phyloP scores from a whole-genome alignment of 2,329 filamentous ascomycete species.

The Epichloe coenophiala region DNA sequence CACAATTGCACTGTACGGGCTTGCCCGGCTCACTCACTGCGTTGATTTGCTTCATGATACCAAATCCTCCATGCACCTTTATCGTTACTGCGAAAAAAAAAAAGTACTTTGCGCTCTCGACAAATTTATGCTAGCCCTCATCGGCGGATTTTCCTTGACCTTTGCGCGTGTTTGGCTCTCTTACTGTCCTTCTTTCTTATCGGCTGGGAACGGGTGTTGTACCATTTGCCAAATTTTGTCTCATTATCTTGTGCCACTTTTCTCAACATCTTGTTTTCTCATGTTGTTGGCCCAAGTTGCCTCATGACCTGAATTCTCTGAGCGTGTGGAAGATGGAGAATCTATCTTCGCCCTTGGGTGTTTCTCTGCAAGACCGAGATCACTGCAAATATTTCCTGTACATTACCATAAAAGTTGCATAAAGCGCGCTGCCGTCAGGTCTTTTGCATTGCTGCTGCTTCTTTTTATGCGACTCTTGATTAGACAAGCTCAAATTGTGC shows the following conservation, averaged over 20 bases:
- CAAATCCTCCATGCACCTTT: slow-evolving; percentile 13
- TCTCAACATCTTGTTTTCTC: not conserved
- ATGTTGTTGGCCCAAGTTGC: slow-evolving; percentile 3
- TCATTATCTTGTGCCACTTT: not conserved
- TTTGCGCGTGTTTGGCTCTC: too few species aligned
- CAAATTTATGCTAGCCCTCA: slow-evolving; percentile 1
- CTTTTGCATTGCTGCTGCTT: slow-evolving; percentile 15
- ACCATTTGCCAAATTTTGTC: not conserved
- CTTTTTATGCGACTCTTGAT: slow-evolving; percentile 17
- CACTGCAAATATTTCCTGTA: slow-evolving; percentile 28
- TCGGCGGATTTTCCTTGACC: not conserved
- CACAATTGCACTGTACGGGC: slow-evolving; percentile 8
- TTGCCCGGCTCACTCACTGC: slow-evolving; percentile 6
- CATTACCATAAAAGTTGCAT: slow-evolving; percentile 37
- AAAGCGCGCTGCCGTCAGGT: slow-evolving; percentile 27
- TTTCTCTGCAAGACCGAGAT: slow-evolving; percentile 3
- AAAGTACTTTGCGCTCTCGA: slow-evolving; percentile 9
- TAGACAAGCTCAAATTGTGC: slow-evolving; percentile 23
- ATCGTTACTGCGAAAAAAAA: slow-evolving; percentile 6
- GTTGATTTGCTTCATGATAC: slow-evolving; percentile 24
- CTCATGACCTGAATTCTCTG: slow-evolving; percentile 4
- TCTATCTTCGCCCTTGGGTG: not conserved
- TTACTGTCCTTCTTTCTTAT: not conserved
- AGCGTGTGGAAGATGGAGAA: slow-evolving; percentile 1
- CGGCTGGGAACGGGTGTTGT: slow-evolving; percentile 2